These are phyloP conservation scores for Pontederia crassipes DNA, from an alignment of 176 grass and related monocot genomes.

Conservation along the genomic window DNA sequence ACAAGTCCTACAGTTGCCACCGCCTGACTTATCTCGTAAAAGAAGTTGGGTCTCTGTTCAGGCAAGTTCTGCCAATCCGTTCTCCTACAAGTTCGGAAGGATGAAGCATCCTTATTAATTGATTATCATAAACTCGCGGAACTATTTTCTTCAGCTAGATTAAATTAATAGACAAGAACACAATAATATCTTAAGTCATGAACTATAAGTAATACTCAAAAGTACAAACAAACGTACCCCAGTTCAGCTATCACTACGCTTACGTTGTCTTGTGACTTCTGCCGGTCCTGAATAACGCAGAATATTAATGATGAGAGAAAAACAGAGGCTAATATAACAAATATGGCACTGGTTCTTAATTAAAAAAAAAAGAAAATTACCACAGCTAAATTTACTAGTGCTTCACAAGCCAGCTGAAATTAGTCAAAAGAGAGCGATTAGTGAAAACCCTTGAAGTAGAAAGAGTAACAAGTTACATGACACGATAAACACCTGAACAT, in stretches of 20 bases:
- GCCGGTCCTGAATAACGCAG: constrained; percentile 37
- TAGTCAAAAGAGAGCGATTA: constrained; percentile 22
- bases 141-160: too few species aligned
- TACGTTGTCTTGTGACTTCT: constrained; percentile 69
- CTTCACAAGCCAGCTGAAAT: constrained; percentile 62
- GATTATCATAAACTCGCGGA: too few species aligned
- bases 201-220: constrained; percentile 9
- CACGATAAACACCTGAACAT: constrained; percentile 58
- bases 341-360: neutral
- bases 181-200: neutral
- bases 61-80: constrained; percentile 91
- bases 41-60: constrained; percentile 42
- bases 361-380: constrained; percentile 28
- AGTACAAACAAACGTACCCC: constrained; percentile 36
- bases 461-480: constrained; percentile 5
- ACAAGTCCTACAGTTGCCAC: constrained; percentile 62
- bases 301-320: neutral
- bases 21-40: constrained; percentile 84
- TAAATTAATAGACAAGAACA: too few species aligned
- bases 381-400: constrained; percentile 58
- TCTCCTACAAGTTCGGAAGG: constrained; percentile 33
- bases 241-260: constrained; percentile 92
- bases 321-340: neutral
- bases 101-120: constrained; percentile 8
- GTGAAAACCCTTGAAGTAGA: neutral